Evolutionary conservation across 805 yeast genomes (phyloP).

Genomic region (Saccharomycopsis oosterbeekiorum): DNA sequence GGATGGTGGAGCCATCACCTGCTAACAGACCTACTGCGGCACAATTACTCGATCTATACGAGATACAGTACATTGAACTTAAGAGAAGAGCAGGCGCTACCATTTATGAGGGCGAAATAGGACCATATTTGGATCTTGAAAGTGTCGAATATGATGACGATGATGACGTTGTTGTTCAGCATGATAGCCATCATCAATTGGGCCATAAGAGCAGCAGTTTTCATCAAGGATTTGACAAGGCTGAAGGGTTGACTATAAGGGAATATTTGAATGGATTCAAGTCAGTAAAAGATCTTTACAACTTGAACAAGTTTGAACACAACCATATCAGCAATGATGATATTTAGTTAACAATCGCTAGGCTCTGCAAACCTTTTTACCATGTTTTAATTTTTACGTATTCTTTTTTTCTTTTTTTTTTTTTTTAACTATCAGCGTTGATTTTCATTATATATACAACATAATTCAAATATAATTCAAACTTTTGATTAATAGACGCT

Average conservation of each 20-base stretch:
- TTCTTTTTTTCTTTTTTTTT: background rate
- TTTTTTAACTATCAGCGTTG: background rate
- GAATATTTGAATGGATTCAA: conserved; percentile 8
- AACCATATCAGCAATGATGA: background rate
- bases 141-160: conserved; percentile 7
- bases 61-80: conserved; percentile 66
- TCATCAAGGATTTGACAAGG: background rate
- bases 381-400: background rate
- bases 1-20: conserved; percentile 87
- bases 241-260: conserved; percentile 1
- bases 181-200: conserved; percentile 1
- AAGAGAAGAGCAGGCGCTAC: conserved; percentile 88
- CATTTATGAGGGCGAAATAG: conserved; percentile 91
- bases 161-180: conserved; percentile 7
- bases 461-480: background rate
- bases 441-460: background rate
- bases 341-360: background rate
- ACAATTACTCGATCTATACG: conserved; percentile 58
- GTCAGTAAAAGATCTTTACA: background rate
- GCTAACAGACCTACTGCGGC: conserved; percentile 67
- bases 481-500: too few relatives aligned
- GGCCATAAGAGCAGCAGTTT: background rate
- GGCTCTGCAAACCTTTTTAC: background rate
- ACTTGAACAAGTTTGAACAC: conserved; percentile 3
- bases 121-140: conserved; percentile 38